These are phyloP conservation scores for Rehmannia glutinosa DNA, from an alignment of 257 asterid species.

Conservation along the genomic window DNA sequence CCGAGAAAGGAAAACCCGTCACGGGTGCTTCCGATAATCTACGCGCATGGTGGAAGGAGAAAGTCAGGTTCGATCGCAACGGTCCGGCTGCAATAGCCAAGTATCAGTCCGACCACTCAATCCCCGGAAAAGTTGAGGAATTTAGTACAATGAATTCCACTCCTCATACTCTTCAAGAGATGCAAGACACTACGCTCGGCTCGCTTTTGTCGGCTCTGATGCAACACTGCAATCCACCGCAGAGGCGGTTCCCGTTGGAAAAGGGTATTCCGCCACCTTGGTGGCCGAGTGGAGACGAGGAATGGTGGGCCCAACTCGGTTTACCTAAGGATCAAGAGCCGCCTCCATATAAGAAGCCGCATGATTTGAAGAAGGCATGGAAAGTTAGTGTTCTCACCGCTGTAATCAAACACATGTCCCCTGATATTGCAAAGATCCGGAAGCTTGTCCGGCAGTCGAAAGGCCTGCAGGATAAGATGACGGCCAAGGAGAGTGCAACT, in stretches of 20 bases:
- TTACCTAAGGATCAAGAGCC: constrained; percentile 29
- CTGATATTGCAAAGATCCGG: constrained; percentile 28
- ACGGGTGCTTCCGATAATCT: constrained; percentile 57
- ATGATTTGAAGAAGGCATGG: constrained; percentile 52
- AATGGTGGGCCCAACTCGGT: constrained; percentile 72
- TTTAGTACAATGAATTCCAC: too few relatives aligned
- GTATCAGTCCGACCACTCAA: constrained; percentile 30
- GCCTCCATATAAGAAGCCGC: constrained; percentile 55
- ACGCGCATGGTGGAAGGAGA: constrained; percentile 66
- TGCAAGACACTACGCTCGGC: constrained; percentile 61
- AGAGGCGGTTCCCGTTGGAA: constrained; percentile 53
- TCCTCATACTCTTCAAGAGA: constrained; percentile 44
- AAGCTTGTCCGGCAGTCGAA: constrained; percentile 43
- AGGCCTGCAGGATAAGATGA: constrained; percentile 48
- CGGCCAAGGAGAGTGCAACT: constrained; percentile 38
- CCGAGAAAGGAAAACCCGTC: constrained; percentile 50
- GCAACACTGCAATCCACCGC: too few relatives aligned
- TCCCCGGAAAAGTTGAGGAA: background rate
- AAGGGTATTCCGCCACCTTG: constrained; percentile 61
- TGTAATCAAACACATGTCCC: constrained; percentile 43
- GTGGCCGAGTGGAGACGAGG: constrained; percentile 69
- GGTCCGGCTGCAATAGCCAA: constrained; percentile 46
- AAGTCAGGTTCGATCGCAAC: constrained; percentile 34
- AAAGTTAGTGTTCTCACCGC: constrained; percentile 45
- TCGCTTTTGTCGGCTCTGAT: constrained; percentile 62